phyloP scores from a whole-genome alignment of 2,329 filamentous ascomycete genomes.

The Exophiala bonariae region DNA sequence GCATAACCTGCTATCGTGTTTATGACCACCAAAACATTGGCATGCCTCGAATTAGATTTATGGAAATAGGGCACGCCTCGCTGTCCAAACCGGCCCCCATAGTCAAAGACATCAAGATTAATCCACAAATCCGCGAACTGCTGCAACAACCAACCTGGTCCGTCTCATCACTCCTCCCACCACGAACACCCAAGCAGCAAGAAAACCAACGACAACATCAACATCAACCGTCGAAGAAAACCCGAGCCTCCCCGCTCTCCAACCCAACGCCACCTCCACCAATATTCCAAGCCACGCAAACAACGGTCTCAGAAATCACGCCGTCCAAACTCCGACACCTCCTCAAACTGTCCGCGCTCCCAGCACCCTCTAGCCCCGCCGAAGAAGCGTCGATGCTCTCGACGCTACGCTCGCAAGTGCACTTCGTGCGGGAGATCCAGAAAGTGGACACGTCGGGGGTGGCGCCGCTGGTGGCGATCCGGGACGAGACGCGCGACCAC shows the following conservation, averaged over 20 bases:
- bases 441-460: conserved; percentile 72
- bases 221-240: neutral
- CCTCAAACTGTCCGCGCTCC: conserved; percentile 84
- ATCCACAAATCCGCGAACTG: conserved; percentile 38
- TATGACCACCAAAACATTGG: too few species aligned
- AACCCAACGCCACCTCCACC: too few species aligned
- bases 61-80: too few species aligned
- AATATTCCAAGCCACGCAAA: too few species aligned
- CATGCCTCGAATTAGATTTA: too few species aligned
- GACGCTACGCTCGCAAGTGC: conserved; percentile 77
- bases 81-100: too few species aligned
- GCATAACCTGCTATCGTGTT: too few species aligned
- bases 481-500: conserved; percentile 62
- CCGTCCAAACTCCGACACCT: conserved; percentile 75
- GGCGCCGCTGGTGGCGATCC: conserved; percentile 72
- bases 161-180: conserved; percentile 69
- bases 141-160: conserved; percentile 80
- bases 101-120: conserved; percentile 13
- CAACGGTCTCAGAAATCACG: conserved; percentile 60
- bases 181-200: conserved; percentile 28
- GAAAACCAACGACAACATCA: conserved; percentile 24
- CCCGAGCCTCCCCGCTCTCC: too few species aligned
- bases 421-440: conserved; percentile 87
- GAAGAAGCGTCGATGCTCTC: conserved; percentile 71
- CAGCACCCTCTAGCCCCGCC: conserved; percentile 57